These are phyloP conservation scores for Saccharomycopsis sp. DNA, from an alignment of 805 yeast genomes.

Conservation along the genomic window DNA sequence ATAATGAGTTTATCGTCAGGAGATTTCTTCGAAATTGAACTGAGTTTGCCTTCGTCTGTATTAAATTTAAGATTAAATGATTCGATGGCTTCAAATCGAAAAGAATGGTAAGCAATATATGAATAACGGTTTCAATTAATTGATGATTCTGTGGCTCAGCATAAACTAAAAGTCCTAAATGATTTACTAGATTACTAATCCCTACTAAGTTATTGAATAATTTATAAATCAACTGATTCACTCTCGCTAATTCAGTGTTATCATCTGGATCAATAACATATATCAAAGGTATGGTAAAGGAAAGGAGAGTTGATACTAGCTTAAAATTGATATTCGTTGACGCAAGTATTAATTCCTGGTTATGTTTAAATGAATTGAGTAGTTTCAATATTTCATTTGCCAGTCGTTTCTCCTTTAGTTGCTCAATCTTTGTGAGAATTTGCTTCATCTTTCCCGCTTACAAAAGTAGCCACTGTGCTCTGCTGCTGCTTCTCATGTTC, in stretches of 20 bases:
- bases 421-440: constrained; percentile 13
- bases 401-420: constrained; percentile 1
- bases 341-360: neutral
- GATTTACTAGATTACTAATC: constrained; percentile 10
- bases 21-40: constrained; percentile 8
- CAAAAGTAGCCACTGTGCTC: neutral
- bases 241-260: neutral
- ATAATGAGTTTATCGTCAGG: constrained; percentile 5
- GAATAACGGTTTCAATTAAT: no score
- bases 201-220: constrained; percentile 9
- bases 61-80: no score
- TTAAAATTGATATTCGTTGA: constrained; percentile 17
- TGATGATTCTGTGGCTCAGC: no score
- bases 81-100: no score
- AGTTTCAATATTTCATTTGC: neutral
- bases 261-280: constrained; percentile 3
- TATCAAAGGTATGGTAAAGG: constrained; percentile 10
- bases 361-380: neutral
- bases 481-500: neutral
- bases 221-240: constrained; percentile 3
- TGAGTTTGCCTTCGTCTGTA: no score
- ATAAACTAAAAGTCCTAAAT: neutral
- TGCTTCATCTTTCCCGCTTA: constrained; percentile 12
- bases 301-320: constrained; percentile 11
- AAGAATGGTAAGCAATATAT: no score